Conservation (phyloP, 345 rosid genomes). For the Pugionium dolabratum region DNA sequence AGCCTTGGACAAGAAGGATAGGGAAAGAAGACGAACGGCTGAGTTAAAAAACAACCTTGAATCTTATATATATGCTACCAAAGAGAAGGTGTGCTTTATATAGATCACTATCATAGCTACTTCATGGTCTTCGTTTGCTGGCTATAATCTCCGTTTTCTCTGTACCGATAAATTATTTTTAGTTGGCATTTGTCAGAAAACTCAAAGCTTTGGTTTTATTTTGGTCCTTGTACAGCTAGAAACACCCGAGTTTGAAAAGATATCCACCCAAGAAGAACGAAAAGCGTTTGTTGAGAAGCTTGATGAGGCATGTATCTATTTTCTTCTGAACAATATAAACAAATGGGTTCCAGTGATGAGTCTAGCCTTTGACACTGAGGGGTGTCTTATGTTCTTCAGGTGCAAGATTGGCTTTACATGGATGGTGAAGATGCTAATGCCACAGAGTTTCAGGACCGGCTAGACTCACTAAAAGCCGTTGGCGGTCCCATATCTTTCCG, state of each 20-base stretch:
- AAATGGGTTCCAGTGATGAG: constrained; percentile 6
- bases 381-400: constrained; percentile 51
- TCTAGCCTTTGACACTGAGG: constrained; percentile 10
- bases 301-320: constrained; percentile 62
- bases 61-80: constrained; percentile 87
- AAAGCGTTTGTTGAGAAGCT: constrained; percentile 77
- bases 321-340: not conserved
- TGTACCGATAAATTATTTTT: not conserved
- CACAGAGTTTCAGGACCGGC: constrained; percentile 62
- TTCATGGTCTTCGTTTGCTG: constrained; percentile 6
- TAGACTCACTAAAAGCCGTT: constrained; percentile 67
- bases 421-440: constrained; percentile 97
- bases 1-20: constrained; percentile 78
- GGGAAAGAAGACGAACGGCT: constrained; percentile 88
- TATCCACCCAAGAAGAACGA: constrained; percentile 78
- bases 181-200: constrained; percentile 14
- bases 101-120: not conserved
- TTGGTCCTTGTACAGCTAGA: constrained; percentile 61
- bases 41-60: constrained; percentile 93
- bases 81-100: constrained; percentile 70
- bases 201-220: constrained; percentile 14
- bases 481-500: constrained; percentile 86
- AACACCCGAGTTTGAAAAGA: constrained; percentile 62
- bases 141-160: not conserved
- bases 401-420: constrained; percentile 94